Evolutionary conservation across 2,329 filamentous ascomycete species (phyloP).

Genomic region (Venturia pyrina): DNA sequence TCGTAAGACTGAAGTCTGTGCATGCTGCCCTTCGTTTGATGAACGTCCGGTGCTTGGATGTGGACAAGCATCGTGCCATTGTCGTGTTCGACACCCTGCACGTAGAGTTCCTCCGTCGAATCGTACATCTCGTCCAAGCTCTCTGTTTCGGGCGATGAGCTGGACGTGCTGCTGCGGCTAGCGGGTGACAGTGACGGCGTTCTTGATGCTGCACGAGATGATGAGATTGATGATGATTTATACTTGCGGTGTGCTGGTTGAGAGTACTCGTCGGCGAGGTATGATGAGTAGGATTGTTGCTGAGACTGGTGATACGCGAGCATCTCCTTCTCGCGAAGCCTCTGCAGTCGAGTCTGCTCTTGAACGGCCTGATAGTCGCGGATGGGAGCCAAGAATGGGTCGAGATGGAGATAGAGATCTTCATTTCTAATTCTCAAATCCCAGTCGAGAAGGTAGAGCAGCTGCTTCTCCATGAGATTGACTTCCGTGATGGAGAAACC

Average conservation of each 20-base stretch:
- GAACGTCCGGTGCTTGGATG: constrained; percentile 26
- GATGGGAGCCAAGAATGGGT: constrained; percentile 80
- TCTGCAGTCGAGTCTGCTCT: constrained; percentile 39
- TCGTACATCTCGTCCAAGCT: constrained; percentile 24
- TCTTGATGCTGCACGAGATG: constrained; percentile 18
- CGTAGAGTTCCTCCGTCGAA: constrained; percentile 17
- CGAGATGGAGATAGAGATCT: constrained; percentile 78
- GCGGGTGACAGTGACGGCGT: constrained; percentile 13
- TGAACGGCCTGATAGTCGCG: constrained; percentile 48
- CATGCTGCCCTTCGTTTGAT: constrained; percentile 20
- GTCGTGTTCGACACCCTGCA: constrained; percentile 33
- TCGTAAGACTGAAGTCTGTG: constrained; percentile 26
- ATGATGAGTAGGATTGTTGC: constrained; percentile 24
- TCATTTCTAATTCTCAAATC: constrained; percentile 76
- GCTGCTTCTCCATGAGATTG: constrained; percentile 98
- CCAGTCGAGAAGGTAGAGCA: constrained; percentile 91
- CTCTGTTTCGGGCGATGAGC: constrained; percentile 24
- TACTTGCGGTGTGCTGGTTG: constrained; percentile 2
- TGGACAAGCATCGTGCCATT: constrained; percentile 34
- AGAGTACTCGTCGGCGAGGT: constrained; percentile 21
- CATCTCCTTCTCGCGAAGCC: constrained; percentile 30
- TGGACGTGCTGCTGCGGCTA: constrained; percentile 25
- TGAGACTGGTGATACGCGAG: constrained; percentile 25
- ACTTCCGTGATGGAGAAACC: constrained; percentile 92
- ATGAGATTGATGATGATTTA: constrained; percentile 23